phyloP scores from a whole-genome alignment of 768 basidiomycete genomes.

The Floccularia luteovirens region DNA sequence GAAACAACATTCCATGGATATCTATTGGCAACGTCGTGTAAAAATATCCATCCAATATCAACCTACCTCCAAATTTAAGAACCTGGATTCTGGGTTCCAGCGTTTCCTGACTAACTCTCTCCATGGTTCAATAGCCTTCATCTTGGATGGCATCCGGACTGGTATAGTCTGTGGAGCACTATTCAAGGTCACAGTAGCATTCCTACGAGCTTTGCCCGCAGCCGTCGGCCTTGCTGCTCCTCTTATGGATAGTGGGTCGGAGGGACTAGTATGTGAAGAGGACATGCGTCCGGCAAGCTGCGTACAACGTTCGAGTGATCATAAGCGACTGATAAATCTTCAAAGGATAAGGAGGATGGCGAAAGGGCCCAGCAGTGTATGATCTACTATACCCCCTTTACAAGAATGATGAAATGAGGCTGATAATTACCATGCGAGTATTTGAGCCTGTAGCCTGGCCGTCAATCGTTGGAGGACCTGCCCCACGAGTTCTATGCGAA shows the following conservation, averaged over 20 bases:
- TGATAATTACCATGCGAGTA: conserved; percentile 65
- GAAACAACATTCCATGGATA: conserved; percentile 5
- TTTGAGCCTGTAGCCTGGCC: conserved; percentile 36
- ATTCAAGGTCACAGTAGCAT: conserved; percentile 28
- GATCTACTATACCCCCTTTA: conserved; percentile 19
- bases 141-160: conserved; percentile 5
- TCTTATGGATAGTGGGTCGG: conserved; percentile 55
- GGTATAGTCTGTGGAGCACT: neutral
- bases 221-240: conserved; percentile 49
- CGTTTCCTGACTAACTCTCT: conserved; percentile 65
- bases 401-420: conserved; percentile 19
- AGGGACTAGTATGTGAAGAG: conserved; percentile 28
- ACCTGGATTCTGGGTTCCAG: conserved; percentile 61
- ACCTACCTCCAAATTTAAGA: conserved; percentile 80
- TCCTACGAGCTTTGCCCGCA: conserved; percentile 53
- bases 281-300: conserved; percentile 23
- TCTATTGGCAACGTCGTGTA: conserved; percentile 10
- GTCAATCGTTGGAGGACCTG: conserved; percentile 52
- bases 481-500: conserved; percentile 50
- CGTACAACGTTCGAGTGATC: conserved; percentile 23
- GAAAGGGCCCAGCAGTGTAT: conserved; percentile 23
- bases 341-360: conserved; percentile 28
- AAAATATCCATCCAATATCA: conserved; percentile 2
- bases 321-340: conserved; percentile 27
- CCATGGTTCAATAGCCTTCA: conserved; percentile 59